phyloP scores from a whole-genome alignment of 768 basidiomycete genomes.

The Hericium rajendrae region DNA sequence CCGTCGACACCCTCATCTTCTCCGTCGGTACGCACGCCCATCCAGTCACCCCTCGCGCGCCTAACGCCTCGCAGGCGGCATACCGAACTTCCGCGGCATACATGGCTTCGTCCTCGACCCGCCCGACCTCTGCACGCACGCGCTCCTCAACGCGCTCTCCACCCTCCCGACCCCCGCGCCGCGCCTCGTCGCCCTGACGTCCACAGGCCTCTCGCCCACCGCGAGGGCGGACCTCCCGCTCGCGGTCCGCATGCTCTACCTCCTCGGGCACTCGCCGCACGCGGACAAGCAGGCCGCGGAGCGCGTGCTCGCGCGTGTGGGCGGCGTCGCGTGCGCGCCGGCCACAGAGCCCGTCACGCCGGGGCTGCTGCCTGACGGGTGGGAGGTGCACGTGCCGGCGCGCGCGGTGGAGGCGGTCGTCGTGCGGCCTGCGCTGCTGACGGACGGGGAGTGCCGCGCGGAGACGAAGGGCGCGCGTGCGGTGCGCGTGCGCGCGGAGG shows the following conservation, averaged over 20 bases:
- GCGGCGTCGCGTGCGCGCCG: conserved; percentile 18
- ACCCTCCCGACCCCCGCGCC: conserved; percentile 35
- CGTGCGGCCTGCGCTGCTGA: conserved; percentile 48
- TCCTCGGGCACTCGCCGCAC: conserved; percentile 35
- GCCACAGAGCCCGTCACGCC: conserved; percentile 19
- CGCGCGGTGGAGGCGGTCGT: conserved; percentile 37
- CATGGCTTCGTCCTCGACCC: conserved; percentile 43
- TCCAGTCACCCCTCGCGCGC: conserved; percentile 26
- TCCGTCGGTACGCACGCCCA: conserved; percentile 44
- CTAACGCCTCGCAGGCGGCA: conserved; percentile 29
- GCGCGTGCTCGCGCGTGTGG: conserved; percentile 33
- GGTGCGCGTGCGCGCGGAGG: conserved; percentile 23
- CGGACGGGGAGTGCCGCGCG: conserved; percentile 40
- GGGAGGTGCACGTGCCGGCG: conserved; percentile 32
- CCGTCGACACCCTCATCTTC: conserved; percentile 49
- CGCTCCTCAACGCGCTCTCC: conserved; percentile 44
- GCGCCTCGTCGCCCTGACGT: conserved; percentile 45
- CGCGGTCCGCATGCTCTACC: conserved; percentile 39
- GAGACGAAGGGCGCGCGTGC: conserved; percentile 29
- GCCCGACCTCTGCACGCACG: conserved; percentile 48
- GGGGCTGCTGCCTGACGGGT: conserved; percentile 35
- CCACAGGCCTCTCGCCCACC: conserved; percentile 37
- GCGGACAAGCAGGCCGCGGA: conserved; percentile 56
- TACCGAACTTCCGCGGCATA: conserved; percentile 31
- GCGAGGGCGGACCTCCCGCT: conserved; percentile 39